Conservation (phyloP, 257 asterid genomes). For the Cynanchum wilfordii region DNA sequence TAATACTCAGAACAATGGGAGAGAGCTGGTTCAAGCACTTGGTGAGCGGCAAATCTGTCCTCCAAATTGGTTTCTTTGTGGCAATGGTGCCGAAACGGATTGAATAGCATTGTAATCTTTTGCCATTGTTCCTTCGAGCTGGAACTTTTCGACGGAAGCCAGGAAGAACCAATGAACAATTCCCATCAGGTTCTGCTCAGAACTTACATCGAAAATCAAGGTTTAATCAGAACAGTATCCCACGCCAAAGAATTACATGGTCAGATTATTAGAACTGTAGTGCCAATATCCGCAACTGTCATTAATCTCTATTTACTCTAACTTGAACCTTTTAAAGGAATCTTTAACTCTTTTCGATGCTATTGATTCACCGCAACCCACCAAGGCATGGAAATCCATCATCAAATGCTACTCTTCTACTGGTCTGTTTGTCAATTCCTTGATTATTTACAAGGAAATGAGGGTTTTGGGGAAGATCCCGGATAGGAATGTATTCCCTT, state of each 20-base stretch:
- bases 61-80: not conserved
- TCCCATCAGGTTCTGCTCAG: constrained; percentile 23
- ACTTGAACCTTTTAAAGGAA: constrained; percentile 54
- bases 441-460: constrained; percentile 57
- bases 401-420: constrained; percentile 64
- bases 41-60: not conserved
- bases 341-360: constrained; percentile 44
- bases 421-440: constrained; percentile 46
- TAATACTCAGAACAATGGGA: too few relatives aligned
- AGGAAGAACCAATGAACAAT: constrained; percentile 27
- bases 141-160: not conserved
- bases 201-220: constrained; percentile 35
- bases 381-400: constrained; percentile 74
- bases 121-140: not conserved
- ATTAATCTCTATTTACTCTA: constrained; percentile 61
- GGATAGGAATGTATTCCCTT: constrained; percentile 71
- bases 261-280: constrained; percentile 47
- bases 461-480: constrained; percentile 58
- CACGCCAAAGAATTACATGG: constrained; percentile 87
- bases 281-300: constrained; percentile 18
- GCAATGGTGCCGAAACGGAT: not conserved
- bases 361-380: constrained; percentile 44
- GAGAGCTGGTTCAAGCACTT: not conserved
- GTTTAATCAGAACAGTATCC: constrained; percentile 49
- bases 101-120: not conserved